phyloP scores from a whole-genome alignment of 192 early-diverging fungal species.

The Umbelopsis vinacea region DNA sequence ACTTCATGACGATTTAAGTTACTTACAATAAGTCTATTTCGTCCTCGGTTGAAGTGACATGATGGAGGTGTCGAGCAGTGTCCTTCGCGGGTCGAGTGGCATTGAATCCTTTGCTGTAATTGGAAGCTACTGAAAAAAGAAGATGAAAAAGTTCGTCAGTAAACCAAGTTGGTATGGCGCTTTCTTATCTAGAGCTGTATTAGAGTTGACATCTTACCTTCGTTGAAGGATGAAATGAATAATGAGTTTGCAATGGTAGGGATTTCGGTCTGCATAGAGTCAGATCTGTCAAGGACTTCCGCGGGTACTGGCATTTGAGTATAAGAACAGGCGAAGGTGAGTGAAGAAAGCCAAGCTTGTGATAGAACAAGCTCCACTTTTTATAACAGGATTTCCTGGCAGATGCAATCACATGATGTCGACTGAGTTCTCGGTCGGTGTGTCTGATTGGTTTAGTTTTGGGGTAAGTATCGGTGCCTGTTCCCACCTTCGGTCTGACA shows the following conservation, averaged over 20 bases:
- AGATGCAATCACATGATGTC: conserved; percentile 21
- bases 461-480: background rate
- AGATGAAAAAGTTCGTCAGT: background rate
- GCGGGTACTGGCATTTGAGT: background rate
- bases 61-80: background rate
- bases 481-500: too few species aligned
- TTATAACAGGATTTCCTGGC: background rate
- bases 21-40: conserved; percentile 26
- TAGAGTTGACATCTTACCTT: background rate
- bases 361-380: too few species aligned
- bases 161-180: background rate
- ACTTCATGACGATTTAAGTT: background rate
- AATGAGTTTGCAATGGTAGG: background rate
- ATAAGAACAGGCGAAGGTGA: background rate
- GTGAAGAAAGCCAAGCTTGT: background rate
- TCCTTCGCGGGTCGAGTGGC: background rate
- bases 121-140: background rate
- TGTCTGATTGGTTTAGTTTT: background rate
- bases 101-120: background rate
- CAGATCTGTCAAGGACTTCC: background rate
- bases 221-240: background rate
- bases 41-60: background rate
- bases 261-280: background rate
- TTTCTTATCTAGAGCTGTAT: background rate
- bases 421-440: background rate